A percentile compares a stretch with the other conserved stretches of the same genome.
Conservation (phyloP, 345 rosid genomes). For the Eucalyptus erythrocorys region DNA sequence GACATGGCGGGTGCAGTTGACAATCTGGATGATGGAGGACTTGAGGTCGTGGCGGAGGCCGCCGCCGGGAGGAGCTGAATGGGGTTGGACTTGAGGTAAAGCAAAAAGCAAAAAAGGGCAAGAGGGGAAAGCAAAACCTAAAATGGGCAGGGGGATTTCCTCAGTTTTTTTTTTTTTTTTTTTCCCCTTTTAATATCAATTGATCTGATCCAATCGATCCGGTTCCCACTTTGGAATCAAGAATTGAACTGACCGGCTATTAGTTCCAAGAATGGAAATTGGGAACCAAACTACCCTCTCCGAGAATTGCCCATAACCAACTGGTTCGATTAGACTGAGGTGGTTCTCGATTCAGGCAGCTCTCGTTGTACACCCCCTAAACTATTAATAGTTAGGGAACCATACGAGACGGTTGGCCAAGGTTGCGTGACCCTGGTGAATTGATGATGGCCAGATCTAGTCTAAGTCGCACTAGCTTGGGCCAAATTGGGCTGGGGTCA, state of each 20-base stretch:
- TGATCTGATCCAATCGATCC: fast-evolving
- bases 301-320: fast-evolving
- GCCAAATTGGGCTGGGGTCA: neutral
- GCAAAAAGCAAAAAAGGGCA: no score
- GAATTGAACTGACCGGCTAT: fast-evolving
- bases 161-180: no score
- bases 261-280: no score
- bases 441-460: neutral
- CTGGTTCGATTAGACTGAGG: fast-evolving
- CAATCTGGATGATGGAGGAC: no score
- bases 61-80: no score
- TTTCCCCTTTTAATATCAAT: no score
- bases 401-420: neutral
- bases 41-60: no score
- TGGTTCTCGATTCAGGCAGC: fast-evolving
- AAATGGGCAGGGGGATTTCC: no score
- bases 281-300: fast-evolving
- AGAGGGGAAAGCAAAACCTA: no score
- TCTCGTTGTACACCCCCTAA: fast-evolving
- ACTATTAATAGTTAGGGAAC: neutral
- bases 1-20: no score
- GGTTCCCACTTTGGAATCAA: fast-evolving
- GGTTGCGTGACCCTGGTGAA: neutral
- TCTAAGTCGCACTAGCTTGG: neutral
- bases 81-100: no score